A percentile compares a stretch with the other conserved stretches of the same genome.
Conservation (phyloP, 2,329 filamentous ascomycete species). For the Neurospora crassa region DNA sequence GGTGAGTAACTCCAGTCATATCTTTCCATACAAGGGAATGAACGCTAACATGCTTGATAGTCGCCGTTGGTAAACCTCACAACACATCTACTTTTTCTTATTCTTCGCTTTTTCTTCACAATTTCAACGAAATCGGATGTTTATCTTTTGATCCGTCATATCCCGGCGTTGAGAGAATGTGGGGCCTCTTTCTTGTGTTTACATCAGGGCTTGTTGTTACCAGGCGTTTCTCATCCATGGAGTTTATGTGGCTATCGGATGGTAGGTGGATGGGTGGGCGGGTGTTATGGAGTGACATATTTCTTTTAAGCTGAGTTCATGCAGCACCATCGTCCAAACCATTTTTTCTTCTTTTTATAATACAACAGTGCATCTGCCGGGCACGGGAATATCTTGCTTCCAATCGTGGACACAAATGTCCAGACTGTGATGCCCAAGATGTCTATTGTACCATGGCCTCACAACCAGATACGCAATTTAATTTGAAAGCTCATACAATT, state of each 20-base stretch:
- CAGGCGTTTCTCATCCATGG: neutral
- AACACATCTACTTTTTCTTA: neutral
- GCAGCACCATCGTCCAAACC: neutral
- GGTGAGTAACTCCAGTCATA: conserved; percentile 5
- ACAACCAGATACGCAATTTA: no score
- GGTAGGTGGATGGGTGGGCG: neutral
- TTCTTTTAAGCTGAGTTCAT: neutral
- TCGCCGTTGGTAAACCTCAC: neutral
- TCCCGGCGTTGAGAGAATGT: neutral
- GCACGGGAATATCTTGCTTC: no score
- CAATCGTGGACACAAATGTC: no score
- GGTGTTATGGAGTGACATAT: neutral
- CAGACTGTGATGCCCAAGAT: no score
- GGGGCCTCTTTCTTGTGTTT: neutral
- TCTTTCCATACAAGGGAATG: neutral
- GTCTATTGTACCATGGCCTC: no score
- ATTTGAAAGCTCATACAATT: no score
- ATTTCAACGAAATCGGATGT: neutral
- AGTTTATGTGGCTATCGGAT: neutral
- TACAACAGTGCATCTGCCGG: no score
- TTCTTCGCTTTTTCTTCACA: neutral
- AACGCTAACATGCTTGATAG: neutral
- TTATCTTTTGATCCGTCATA: neutral
- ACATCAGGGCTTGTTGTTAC: neutral
- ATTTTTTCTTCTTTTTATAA: no score